These are phyloP conservation scores for Wickerhamiella pararugosa DNA, from an alignment of 1,139 yeast species.

Conservation along the genomic window DNA sequence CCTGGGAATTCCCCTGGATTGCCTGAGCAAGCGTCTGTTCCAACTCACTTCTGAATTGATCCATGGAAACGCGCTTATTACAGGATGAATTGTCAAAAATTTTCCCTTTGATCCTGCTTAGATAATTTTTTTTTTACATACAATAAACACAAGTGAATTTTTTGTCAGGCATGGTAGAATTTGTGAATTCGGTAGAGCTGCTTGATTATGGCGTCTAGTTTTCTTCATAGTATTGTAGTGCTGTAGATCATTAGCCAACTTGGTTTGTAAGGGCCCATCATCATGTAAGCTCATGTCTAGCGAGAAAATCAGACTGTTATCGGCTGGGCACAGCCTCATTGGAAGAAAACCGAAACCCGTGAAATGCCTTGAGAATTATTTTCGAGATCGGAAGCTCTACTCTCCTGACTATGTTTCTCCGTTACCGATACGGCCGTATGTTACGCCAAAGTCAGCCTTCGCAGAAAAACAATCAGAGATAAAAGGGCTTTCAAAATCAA, in stretches of 20 bases:
- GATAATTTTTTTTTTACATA: neutral
- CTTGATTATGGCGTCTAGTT: too few relatives aligned
- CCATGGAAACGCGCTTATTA: constrained; percentile 32
- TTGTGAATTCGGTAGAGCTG: too few relatives aligned
- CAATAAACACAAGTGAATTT: neutral
- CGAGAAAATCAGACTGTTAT: too few relatives aligned
- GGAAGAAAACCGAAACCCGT: too few relatives aligned
- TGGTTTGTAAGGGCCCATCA: too few relatives aligned
- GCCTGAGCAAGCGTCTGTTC: constrained; percentile 60
- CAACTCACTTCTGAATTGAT: constrained; percentile 51
- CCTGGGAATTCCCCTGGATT: constrained; percentile 55
- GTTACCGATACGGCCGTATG: constrained; percentile 10
- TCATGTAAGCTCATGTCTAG: too few relatives aligned
- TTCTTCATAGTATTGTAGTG: too few relatives aligned
- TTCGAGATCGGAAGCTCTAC: neutral
- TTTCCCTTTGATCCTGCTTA: neutral
- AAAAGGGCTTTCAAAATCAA: constrained; percentile 17
- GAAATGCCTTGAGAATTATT: too few relatives aligned
- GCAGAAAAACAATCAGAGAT: constrained; percentile 15
- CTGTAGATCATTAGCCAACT: too few relatives aligned
- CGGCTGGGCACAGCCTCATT: too few relatives aligned
- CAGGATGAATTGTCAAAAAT: neutral
- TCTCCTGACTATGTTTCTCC: neutral
- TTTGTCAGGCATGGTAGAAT: neutral
- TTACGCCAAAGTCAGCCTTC: constrained; percentile 14